Conservation (phyloP, 2,329 filamentous ascomycete species). For the Verticillium albo-atrum region DNA sequence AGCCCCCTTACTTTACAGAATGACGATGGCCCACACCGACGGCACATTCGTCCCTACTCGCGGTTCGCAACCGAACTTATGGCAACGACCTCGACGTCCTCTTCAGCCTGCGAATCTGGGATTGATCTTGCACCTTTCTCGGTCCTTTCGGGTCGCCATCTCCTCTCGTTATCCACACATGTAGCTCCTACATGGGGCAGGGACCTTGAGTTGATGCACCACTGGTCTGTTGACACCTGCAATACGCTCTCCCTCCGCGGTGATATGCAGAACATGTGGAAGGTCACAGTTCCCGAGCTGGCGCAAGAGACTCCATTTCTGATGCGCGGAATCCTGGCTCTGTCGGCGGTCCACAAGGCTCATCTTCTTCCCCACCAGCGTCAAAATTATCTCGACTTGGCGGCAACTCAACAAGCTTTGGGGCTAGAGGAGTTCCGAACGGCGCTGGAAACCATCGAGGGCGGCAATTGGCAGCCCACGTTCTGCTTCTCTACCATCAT, state of each 20-base stretch:
- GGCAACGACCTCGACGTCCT: not conserved
- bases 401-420: slow-evolving; percentile 21
- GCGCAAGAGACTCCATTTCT: slow-evolving; percentile 21
- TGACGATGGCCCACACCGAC: too few species aligned
- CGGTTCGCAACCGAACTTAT: too few species aligned
- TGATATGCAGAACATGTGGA: slow-evolving; percentile 21
- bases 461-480: slow-evolving; percentile 22
- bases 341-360: slow-evolving; percentile 21
- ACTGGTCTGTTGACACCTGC: slow-evolving; percentile 20
- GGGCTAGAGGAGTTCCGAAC: slow-evolving; percentile 22
- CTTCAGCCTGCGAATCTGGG: not conserved
- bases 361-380: slow-evolving; percentile 18
- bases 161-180: not conserved
- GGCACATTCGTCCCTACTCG: not conserved
- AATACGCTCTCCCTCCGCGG: slow-evolving; percentile 14
- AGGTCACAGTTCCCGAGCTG: slow-evolving; percentile 17
- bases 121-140: not conserved
- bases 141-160: not conserved
- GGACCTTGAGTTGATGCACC: slow-evolving; percentile 22
- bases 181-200: not conserved
- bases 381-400: slow-evolving; percentile 18
- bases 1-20: not conserved
- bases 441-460: slow-evolving; percentile 11
- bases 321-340: slow-evolving; percentile 21
- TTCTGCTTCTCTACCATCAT: slow-evolving; percentile 36